Base-by-base conservation (phyloP, 306 rosid genomes). In the Ormosia semicastrata region DNA sequence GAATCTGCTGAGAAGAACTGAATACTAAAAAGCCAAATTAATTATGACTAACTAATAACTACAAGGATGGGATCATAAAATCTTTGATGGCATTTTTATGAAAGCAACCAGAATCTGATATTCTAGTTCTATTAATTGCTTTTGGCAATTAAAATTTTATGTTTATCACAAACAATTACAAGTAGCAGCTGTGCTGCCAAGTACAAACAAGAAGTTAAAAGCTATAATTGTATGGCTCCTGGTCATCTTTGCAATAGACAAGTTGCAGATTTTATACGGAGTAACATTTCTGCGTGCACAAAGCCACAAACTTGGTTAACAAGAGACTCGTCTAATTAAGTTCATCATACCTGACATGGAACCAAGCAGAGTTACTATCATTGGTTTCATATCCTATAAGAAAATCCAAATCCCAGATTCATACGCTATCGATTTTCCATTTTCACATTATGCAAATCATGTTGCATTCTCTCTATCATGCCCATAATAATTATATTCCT, bases 161-260 rank as follows among this genome's bases (percentile, higher is more conserved):
- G n/a, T 8, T 15, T 33, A 9, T 62, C 63, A 74, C 58, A n/a
- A 53, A 37, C n/a, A n/a, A n/a, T n/a, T n/a, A n/a, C n/a, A n/a
- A n/a, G n/a, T n/a, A n/a, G n/a, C n/a, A n/a, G n/a, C n/a, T n/a
- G 50, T 37, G 50, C 37, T 62, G 67, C 74, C 40, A 29, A 15
- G 76, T 43, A 54, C 15, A 41, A 40, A 37, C 65, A 80, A 6
- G 39, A 52, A 40, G 79, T 40, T 72, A 50, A 73, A 73, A 72
- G 11, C 73, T 36, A 32, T 13, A 80, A 34, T 43, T 59, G 65
- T 34, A 43, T 46, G 47, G 18, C 17, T 79, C 11, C 13, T 69
- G 2, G 34, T 62, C 57, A 13, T 71, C 66, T 36, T 73, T 63
- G 52, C 62, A 54, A 74, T 29, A 39, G 60, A 43, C 29, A 54